Evolutionary conservation across 2,329 filamentous ascomycete genomes (phyloP).

Genomic region (Xylariaceae sp.): DNA sequence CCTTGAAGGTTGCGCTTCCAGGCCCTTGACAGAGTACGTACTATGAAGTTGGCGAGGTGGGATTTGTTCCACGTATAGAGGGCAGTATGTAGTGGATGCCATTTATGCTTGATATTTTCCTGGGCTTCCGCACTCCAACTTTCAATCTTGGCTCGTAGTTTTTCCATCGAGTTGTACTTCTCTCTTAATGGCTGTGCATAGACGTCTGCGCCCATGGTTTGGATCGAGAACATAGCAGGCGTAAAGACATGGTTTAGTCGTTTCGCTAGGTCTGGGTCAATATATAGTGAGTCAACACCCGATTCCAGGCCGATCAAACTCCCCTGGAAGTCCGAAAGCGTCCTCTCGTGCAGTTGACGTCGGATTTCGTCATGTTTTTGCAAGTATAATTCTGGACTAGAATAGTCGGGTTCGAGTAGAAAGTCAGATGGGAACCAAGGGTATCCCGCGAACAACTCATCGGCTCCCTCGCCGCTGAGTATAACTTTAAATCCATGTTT

Average conservation of each 20-base stretch:
- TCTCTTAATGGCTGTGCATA: slow-evolving; percentile 1
- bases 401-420: slow-evolving; percentile 8
- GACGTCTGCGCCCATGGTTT: slow-evolving; percentile 1
- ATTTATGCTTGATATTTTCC: slow-evolving; percentile 5
- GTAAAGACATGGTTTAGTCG: slow-evolving; percentile 2
- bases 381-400: slow-evolving; percentile 5
- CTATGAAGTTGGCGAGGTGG: slow-evolving; percentile 8
- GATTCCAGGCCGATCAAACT: background rate
- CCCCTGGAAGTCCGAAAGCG: background rate
- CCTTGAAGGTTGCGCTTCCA: too few relatives aligned
- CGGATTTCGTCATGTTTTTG: slow-evolving; percentile 5
- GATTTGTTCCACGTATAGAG: slow-evolving; percentile 13
- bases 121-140: background rate
- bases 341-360: slow-evolving; percentile 1
- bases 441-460: slow-evolving; percentile 15
- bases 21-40: too few relatives aligned
- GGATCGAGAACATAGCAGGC: slow-evolving; percentile 1
- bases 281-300: background rate
- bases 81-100: slow-evolving; percentile 12
- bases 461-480: slow-evolving; percentile 14
- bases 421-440: slow-evolving; percentile 12
- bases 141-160: slow-evolving; percentile 2
- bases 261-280: slow-evolving; percentile 1
- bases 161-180: background rate
- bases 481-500: slow-evolving; percentile 35